Evolutionary conservation across 805 yeast species (phyloP), one percentile per base, ranked within the genome.

Genomic region (Alloascoidea hylecoeti): DNA sequence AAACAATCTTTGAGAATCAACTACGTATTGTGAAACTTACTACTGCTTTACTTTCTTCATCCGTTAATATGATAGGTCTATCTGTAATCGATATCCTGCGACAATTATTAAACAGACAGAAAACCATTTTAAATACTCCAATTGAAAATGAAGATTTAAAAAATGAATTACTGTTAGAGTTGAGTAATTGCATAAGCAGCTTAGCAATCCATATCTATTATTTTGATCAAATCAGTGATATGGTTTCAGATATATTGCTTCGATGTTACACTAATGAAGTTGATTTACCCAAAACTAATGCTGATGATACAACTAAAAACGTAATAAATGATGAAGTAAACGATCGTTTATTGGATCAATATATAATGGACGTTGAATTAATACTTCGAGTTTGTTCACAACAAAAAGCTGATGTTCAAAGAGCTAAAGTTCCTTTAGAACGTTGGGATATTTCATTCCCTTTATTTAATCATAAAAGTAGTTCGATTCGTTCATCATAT

Each of bases 41-140:
- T 4, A 57, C 75, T 5, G 76, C 78, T 9, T 57, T 85, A 18
- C 61, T 88, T n/a, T 66, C 78, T 1, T 78, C 92, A 0, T 76
- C 77, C 32, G 84, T 84, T 33, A 84, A 80, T 52, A 73, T 89
- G 67, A 78, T 86, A 43, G 96, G 96, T 0, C 61, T 92, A 35
- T 80, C 95, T 6, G 81, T 86, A 4, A 64, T 85, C 30, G 97
- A 88, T 52, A 69, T 82, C 30, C 65, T 81, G 52, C 72, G 76
- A 43, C 73, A 68, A 40, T 50, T 81, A 4, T 55, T 80, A 34
- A 41, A 51, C 5, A 37, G 32, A 32, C 39, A 34, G 30, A 32
- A 27, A 18, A 32, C 15, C 15, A 28, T 4, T 35, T 34, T 15
- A 38, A 17, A 34, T 15, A 34, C 12, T 15, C 15, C 33, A n/a